Base-by-base conservation (phyloP, 1,284 basidiomycete species). In the Volvariella surrecta region DNA sequence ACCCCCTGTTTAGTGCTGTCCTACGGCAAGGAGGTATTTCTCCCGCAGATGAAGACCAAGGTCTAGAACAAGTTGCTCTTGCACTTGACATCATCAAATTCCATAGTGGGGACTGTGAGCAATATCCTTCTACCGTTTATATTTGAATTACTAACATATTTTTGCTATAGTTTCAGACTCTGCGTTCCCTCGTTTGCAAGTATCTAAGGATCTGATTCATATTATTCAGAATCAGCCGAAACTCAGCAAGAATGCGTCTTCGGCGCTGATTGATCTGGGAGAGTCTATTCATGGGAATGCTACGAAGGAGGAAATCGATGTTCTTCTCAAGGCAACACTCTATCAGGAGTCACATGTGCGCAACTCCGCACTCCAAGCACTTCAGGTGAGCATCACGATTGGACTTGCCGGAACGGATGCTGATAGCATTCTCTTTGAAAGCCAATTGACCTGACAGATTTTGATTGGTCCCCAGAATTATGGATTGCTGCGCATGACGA, bases 401-500 rank as follows among this genome's bases (percentile, higher is more conserved):
- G 4, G 22, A 37, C 24, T 24, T 34, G 24, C 16, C 22, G 30
- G n/a, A n/a, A n/a, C n/a, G 17, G 38, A 45, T 15, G 39, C 32
- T 42, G 20, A 44, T 21, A 42, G 13, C 34, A 18, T 38, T 39
- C 42, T 9, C 50, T 32, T 47, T 46, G n/a, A 15, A 18, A 95
- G 88, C 86, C 92, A 0, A 86, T 99, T 52, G 96, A 99, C 65
- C 61, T 99, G 35, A 99, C 94, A 0, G 94, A 98, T 42, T 62
- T 92, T 34, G 93, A 95, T 49, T 99, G 93, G 84, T 89, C 86
- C 4, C 76, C 88, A 1, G 82, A 90, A 58, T 64, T 99, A 0
- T 93, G 90, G 82, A 76, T 98, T 31, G 88, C 89, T 2, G 84
- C 79, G 48, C 91, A 98, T 54, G 96, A 99, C 50, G 77, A 79